A percentile compares a stretch with the other conserved stretches of the same genome.
phyloP scores from a whole-genome alignment of 1,284 basidiomycete species.

The Papiliotrema fonsecae region DNA sequence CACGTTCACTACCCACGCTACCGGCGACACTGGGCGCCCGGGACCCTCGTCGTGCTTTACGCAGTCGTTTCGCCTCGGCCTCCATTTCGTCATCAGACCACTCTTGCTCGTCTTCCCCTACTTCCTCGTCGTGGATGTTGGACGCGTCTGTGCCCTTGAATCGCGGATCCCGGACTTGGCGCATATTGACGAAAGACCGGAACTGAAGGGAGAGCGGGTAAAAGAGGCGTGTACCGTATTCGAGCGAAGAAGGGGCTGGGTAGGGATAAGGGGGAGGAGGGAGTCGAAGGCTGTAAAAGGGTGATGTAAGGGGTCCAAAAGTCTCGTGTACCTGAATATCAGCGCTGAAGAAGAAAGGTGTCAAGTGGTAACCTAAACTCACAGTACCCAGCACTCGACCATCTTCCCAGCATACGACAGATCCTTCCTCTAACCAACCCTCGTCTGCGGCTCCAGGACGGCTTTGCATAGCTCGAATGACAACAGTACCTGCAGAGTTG shows the following conservation, averaged over 20 bases:
- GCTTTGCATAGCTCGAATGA: slow-evolving; percentile 44
- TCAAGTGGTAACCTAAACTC: slow-evolving; percentile 35
- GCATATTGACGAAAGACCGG: slow-evolving; percentile 50
- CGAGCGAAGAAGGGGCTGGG: slow-evolving; percentile 22
- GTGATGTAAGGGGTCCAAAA: slow-evolving; percentile 54
- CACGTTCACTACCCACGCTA: neutral
- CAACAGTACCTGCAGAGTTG: slow-evolving; percentile 46
- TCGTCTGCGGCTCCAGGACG: slow-evolving; percentile 34
- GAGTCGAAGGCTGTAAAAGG: slow-evolving; percentile 50
- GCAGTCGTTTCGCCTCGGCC: slow-evolving; percentile 48
- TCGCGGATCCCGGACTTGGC: slow-evolving; percentile 48
- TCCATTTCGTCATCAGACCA: slow-evolving; percentile 57
- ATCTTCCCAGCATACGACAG: slow-evolving; percentile 51
- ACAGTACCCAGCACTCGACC: slow-evolving; percentile 52
- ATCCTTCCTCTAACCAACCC: slow-evolving; percentile 52
- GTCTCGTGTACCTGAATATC: slow-evolving; percentile 52
- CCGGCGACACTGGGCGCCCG: slow-evolving; percentile 1
- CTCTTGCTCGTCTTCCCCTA: slow-evolving; percentile 53
- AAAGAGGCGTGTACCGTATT: slow-evolving; percentile 41
- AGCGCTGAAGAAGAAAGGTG: slow-evolving; percentile 24
- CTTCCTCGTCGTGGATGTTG: slow-evolving; percentile 56
- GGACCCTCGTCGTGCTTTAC: slow-evolving; percentile 26
- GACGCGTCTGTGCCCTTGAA: slow-evolving; percentile 54
- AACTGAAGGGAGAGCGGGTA: slow-evolving; percentile 47
- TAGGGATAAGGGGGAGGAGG: slow-evolving; percentile 45